These are phyloP conservation scores for Chaetoceros tenuissimus DNA, from an alignment of 108 stramenopile species.

Conservation along the genomic window DNA sequence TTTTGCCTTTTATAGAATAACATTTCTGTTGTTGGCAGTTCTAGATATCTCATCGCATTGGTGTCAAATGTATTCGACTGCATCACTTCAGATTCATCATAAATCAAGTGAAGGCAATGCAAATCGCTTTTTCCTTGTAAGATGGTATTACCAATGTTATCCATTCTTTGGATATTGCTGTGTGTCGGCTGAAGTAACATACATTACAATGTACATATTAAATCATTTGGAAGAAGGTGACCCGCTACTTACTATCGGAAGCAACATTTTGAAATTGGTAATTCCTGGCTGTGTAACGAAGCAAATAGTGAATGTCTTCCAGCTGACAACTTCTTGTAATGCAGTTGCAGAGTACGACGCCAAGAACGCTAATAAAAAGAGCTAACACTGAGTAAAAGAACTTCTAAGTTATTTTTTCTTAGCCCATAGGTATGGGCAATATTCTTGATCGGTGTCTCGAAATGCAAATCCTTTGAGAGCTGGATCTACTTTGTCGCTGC, in stretches of 20 bases:
- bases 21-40: slow-evolving; percentile 48
- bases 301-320: slow-evolving; percentile 80
- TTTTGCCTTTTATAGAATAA: slow-evolving; percentile 9
- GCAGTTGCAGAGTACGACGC: slow-evolving; percentile 77
- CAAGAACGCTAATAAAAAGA: slow-evolving; percentile 21
- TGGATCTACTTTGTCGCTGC: too few relatives aligned
- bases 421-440: too few relatives aligned
- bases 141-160: slow-evolving; percentile 89
- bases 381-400: slow-evolving; percentile 6
- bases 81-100: slow-evolving; percentile 75
- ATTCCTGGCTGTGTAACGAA: slow-evolving; percentile 75
- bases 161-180: slow-evolving; percentile 94
- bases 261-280: slow-evolving; percentile 23
- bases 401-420: too few relatives aligned
- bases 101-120: slow-evolving; percentile 86
- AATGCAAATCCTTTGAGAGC: too few relatives aligned
- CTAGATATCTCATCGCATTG: slow-evolving; percentile 86
- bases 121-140: slow-evolving; percentile 77
- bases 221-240: slow-evolving; percentile 10
- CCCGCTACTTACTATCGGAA: slow-evolving; percentile 9
- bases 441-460: too few relatives aligned
- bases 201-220: slow-evolving; percentile 47
- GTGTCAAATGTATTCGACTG: slow-evolving; percentile 89
- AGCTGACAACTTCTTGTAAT: slow-evolving; percentile 71
- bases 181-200: slow-evolving; percentile 88